Conservation (phyloP, 2,329 filamentous ascomycete species). For the Colletotrichum filicis region DNA sequence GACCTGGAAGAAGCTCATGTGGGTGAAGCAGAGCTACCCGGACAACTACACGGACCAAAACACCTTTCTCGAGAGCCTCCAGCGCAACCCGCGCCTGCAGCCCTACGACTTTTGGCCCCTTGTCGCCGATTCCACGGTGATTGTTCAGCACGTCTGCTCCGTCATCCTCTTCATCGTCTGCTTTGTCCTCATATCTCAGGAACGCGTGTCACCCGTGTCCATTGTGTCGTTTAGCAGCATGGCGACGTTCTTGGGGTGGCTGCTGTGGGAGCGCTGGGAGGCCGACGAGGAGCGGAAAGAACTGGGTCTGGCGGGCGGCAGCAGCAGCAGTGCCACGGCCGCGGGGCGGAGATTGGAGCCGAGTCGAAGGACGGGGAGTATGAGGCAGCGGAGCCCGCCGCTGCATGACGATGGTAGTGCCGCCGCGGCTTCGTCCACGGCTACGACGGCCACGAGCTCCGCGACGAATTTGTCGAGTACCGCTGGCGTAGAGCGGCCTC, state of each 20-base stretch:
- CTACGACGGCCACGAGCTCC: conserved; percentile 22
- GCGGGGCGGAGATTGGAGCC: conserved; percentile 46
- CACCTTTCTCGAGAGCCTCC: conserved; percentile 95
- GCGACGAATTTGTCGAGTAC: conserved; percentile 17
- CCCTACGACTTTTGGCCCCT: conserved; percentile 99
- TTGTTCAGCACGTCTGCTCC: conserved; percentile 95
- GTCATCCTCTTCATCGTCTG: conserved; percentile 95
- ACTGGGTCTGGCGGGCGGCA: neutral
- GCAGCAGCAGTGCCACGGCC: conserved; percentile 44
- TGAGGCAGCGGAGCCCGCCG: conserved; percentile 43
- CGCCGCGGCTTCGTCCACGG: neutral
- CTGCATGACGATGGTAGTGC: conserved; percentile 11
- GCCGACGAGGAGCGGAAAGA: conserved; percentile 63
- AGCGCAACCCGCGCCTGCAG: conserved; percentile 91
- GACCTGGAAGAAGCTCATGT: conserved; percentile 94
- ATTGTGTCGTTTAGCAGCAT: conserved; percentile 87
- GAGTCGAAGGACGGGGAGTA: conserved; percentile 48
- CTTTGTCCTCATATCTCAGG: conserved; percentile 90
- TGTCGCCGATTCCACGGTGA: conserved; percentile 93
- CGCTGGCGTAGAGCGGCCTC: conserved; percentile 27
- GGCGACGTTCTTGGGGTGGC: conserved; percentile 87
- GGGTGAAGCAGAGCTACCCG: conserved; percentile 98
- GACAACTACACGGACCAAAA: conserved; percentile 99
- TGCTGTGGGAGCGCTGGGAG: conserved; percentile 92
- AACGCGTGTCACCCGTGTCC: conserved; percentile 88